Base-by-base conservation (phyloP, 1,284 basidiomycete genomes). In the Boletus calvinii region DNA sequence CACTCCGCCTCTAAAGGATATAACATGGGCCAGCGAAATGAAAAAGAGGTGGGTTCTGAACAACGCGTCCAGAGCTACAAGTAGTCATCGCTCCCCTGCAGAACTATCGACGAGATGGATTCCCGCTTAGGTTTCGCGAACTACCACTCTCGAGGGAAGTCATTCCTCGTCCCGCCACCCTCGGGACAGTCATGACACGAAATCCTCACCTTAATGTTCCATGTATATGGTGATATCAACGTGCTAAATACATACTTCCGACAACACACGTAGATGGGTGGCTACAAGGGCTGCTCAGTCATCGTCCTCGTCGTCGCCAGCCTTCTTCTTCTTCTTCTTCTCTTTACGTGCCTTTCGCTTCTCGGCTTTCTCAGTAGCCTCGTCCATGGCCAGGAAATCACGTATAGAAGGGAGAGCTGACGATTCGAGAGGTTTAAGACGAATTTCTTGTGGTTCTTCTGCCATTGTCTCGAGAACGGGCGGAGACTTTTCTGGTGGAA, bases 11-110 rank as follows among this genome's bases (percentile, higher is more conserved):
- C 69, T 92, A 38, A 88, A 85, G 59, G 87, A 91, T 62, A 87
- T 92, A 55, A 86, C 87, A 31, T 94, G 90, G 91, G 81, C 90
- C n/a, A 90, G 87, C 63, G 91, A 94, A 71, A 92, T 93, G 90
- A 81, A 80, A 62, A 85, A 81, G 67, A 78, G 85, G 91, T 91
- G 61, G 54, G 74, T 69, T 10, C 24, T 20, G 7, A 29, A 12
- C 17, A 29, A 20, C 31, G 0, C 20, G 4, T 32, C 18, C 17
- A 26, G 29, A 40, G 4, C 22, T 6, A 29, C n/a, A 11, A 44
- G 18, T 43, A 15, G 43, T 52, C 29, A 26, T 44, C 17, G 17
- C 12, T 31, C 37, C 5, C 45, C 52, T 47, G 41, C 60, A 90
- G 89, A 59, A 79, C 83, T 56, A 84, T 90, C 49, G 90, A 92